These are phyloP conservation scores for Nothophoma quercina DNA, from an alignment of 2,329 filamentous ascomycete genomes.

Conservation along the genomic window DNA sequence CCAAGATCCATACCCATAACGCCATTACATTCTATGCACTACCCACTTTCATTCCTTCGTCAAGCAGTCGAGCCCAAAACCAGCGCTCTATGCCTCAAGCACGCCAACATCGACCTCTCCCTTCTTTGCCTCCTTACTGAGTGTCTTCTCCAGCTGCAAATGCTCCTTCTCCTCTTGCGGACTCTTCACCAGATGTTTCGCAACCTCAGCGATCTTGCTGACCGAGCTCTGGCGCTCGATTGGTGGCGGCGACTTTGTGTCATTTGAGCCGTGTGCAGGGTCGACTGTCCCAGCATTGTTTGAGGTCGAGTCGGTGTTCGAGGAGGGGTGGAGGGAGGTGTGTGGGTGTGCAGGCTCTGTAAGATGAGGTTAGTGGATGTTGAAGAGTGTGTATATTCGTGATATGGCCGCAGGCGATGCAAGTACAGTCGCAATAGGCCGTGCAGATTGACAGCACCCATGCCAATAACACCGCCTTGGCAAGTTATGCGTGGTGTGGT, in stretches of 20 bases:
- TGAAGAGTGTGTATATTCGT: no score
- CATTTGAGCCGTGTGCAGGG: neutral
- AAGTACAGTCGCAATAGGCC: no score
- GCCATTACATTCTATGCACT: no score
- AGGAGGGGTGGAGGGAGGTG: slow-evolving; percentile 1
- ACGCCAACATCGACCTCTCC: slow-evolving; percentile 9
- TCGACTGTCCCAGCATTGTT: neutral
- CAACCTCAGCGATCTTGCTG: slow-evolving; percentile 10
- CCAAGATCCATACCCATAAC: no score
- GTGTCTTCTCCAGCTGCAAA: slow-evolving; percentile 8
- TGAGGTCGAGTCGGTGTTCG: neutral
- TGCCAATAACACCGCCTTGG: no score
- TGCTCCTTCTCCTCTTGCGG: slow-evolving; percentile 16
- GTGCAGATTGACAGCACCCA: no score
- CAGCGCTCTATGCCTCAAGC: slow-evolving; percentile 9
- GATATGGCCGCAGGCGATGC: no score
- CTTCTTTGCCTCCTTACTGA: slow-evolving; percentile 13
- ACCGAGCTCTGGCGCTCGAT: slow-evolving; percentile 7
- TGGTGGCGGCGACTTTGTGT: neutral
- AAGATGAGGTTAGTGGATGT: neutral
- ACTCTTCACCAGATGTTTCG: slow-evolving; percentile 13
- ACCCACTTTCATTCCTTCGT: no score
- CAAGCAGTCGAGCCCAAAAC: no score
- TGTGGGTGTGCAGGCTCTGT: slow-evolving; percentile 7
- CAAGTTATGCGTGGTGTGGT: neutral